Base-by-base conservation (phyloP, 1,284 basidiomycete species). In the Tilletia walkeri region DNA sequence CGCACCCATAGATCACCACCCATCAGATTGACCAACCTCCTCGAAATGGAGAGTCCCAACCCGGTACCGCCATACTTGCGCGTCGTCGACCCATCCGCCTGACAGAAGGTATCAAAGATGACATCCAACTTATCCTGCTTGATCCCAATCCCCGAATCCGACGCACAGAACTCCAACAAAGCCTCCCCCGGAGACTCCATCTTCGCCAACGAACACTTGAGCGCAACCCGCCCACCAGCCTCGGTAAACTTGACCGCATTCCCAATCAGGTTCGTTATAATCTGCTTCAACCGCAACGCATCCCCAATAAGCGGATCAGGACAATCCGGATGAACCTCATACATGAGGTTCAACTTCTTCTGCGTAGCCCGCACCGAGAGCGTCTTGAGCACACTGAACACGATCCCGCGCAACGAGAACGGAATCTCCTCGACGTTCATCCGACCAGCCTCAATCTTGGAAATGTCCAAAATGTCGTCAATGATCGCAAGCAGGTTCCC, bases 351-450 rank as follows among this genome's bases (percentile, higher is more conserved):
- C 73, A 99, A 88, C 83, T 96, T 95, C 86, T 95, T 96, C 85
- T 99, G 95, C 5, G 95, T 93, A 0, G 96, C 96, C 69, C 95
- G 94, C 65, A 98, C 95, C 78, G 97, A 95, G 65, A 99, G 89
- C 1, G 95, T 98, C 87, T 99, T 99, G 84, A 99, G 89, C 69
- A 99, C 96, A 48, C 93, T 93, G 82, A 98, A 99, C 67, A 98
- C 93, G 9, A 94, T 96, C 77, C 95, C 91, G 41, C 96, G 92
- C 41, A 98, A 88, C n/a, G 95, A 98, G 86, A 95, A 99, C 0
- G 95, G 92, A 48, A 98, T 95, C 72, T 95, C 92, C 84, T 99
- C 96, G 90, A 99, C 97, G 3, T 94, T 98, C 96, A 99, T 99
- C 24, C 96, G 90, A 72, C 96, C 96, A 61, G 95, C 95, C 85